Conservation (phyloP, 108 stramenopile genomes). For the Discostella stelligeroides region DNA sequence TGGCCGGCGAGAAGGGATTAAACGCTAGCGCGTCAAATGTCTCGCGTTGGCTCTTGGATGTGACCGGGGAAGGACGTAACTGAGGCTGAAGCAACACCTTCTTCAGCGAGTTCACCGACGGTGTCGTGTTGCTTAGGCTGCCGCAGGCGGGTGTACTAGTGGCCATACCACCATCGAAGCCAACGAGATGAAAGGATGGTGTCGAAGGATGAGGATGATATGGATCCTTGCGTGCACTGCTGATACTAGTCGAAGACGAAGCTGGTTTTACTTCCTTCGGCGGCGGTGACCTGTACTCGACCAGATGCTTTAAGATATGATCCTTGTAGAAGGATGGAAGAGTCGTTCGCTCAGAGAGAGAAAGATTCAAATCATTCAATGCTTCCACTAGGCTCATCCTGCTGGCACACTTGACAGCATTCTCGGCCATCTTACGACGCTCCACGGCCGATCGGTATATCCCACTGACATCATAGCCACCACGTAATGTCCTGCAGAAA, state of each 20-base stretch:
- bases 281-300: conserved; percentile 24
- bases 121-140: neutral
- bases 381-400: conserved; percentile 37
- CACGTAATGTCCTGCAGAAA: conserved; percentile 67
- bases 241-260: neutral
- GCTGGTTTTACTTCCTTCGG: conserved; percentile 2
- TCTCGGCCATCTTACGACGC: conserved; percentile 70
- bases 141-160: neutral
- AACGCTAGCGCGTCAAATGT: conserved; percentile 15
- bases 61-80: conserved; percentile 35
- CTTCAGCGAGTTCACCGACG: conserved; percentile 11
- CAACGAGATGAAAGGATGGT: neutral
- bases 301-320: conserved; percentile 15
- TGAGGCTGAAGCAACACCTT: conserved; percentile 20
- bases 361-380: conserved; percentile 61
- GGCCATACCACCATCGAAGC: conserved; percentile 1
- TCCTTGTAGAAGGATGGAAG: conserved; percentile 56
- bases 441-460: conserved; percentile 74
- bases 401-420: conserved; percentile 28
- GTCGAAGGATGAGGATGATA: neutral
- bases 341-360: conserved; percentile 48
- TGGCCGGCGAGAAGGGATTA: conserved; percentile 27
- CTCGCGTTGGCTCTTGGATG: conserved; percentile 33
- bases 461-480: conserved; percentile 70
- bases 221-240: conserved; percentile 8